A percentile compares a stretch with the other conserved stretches of the same genome.
These are phyloP conservation scores for Blastocystis sp. DNA, from an alignment of 352 stramenopile species.

Conservation along the genomic window DNA sequence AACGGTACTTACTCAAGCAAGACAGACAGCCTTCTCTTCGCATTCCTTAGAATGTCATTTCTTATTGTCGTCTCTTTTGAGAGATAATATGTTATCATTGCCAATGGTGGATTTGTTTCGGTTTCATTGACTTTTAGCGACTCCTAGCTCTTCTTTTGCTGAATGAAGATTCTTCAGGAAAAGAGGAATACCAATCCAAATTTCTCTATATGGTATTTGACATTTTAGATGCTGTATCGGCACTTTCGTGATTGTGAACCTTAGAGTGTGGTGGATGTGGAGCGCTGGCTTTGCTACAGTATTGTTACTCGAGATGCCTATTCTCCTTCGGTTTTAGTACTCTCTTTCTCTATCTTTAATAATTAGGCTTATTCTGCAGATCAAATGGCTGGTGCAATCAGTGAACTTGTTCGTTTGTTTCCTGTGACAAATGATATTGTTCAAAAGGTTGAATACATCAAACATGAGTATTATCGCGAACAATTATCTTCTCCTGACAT, in stretches of 20 bases:
- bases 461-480: slow-evolving; percentile 33
- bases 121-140: background rate
- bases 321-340: background rate
- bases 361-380: slow-evolving; percentile 4
- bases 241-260: background rate
- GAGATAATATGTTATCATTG: slow-evolving; percentile 29
- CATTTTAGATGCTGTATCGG: slow-evolving; percentile 14
- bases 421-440: slow-evolving; percentile 26
- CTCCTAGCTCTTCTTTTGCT: slow-evolving; percentile 3
- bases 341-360: background rate
- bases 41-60: background rate
- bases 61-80: slow-evolving; percentile 15
- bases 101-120: slow-evolving; percentile 5
- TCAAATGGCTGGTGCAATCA: background rate
- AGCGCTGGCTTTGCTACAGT: slow-evolving; percentile 23
- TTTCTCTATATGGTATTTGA: slow-evolving; percentile 37
- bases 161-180: background rate
- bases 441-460: background rate
- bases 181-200: background rate
- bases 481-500: slow-evolving; percentile 33
- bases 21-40: background rate
- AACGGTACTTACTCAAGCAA: background rate
- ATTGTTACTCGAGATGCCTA: background rate
- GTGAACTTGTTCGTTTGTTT: background rate
- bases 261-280: background rate